Evolutionary conservation across 192 early-diverging fungal genomes (phyloP), one percentile per base, ranked within the genome.

Genomic region (Umbelopsis sp.): DNA sequence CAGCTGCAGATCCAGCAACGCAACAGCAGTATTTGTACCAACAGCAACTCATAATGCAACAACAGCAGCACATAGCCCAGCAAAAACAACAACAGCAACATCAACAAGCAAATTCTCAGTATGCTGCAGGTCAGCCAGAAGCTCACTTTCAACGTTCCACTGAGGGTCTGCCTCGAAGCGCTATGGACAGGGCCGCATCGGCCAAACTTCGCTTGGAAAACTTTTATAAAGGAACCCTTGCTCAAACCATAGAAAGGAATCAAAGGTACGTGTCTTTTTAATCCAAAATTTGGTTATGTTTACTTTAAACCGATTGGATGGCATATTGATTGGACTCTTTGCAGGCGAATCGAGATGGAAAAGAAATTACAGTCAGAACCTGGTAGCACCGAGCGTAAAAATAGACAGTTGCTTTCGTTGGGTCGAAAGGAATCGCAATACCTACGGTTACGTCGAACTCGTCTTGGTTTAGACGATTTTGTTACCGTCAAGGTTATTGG

Each of bases 401-500:
- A 89, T 46, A 84, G 95, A 55, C 94, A 97, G 80, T 73, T 97
- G 74, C 76, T 76, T 33, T 85, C 85, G 21, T 80, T 95, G 11
- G 94, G 94, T 4, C 79, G 90, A 64, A 96, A 95, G 71, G 98
- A 99, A 74, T 93, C 94, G 33, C 92, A 96, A 68, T 99, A 95
- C 77, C 83, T 98, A 76, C 88, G 98, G 55, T 82, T 99, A 47
- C 86, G 96, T 41, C 86, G 98, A 48, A 94, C 93, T 44, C 89
- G 92, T 69, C 77, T 99, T 49, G 92, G 94, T 21, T 86, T 96
- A 6, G 88, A 90, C 46, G 97, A 99, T 81, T 99, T 99, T 80
- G 76, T 84, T 30, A 99, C 98, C 18, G 87, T 99, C 71, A 94
- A 96, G 81, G 97, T 99, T 15, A 99, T 99, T 79, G 98, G 98